A percentile compares a stretch with the other conserved stretches of the same genome.
Evolutionary conservation across 2,329 filamentous ascomycete genomes (phyloP).

Genomic region (Myriangium duriaei): DNA sequence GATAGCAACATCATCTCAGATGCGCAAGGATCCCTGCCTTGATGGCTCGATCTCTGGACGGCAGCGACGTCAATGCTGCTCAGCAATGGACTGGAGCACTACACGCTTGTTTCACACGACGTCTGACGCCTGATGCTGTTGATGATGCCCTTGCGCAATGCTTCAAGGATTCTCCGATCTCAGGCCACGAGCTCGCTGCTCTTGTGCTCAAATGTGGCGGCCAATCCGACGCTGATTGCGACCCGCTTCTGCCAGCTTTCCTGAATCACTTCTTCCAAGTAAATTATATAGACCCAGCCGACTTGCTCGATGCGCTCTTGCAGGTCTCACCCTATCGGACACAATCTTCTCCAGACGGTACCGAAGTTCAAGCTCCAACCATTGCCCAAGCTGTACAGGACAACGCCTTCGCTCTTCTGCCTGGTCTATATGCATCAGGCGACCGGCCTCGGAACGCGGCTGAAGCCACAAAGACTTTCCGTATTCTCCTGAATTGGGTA

Average conservation of each 20-base stretch:
- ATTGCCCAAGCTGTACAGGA: slow-evolving; percentile 21
- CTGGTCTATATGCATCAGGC: slow-evolving; percentile 15
- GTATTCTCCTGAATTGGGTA: slow-evolving; percentile 20
- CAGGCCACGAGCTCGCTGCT: slow-evolving; percentile 5
- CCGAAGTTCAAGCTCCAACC: slow-evolving; percentile 1
- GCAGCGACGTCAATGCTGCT: background rate
- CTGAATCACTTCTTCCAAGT: slow-evolving; percentile 16
- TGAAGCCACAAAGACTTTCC: slow-evolving; percentile 14
- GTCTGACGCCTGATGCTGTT: slow-evolving; percentile 10
- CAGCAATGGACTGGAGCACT: slow-evolving; percentile 11
- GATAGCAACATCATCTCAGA: too few species aligned
- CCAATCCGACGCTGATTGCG: slow-evolving; percentile 6
- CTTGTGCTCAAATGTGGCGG: slow-evolving; percentile 9
- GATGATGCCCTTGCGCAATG: slow-evolving; percentile 9
- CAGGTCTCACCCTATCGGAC: slow-evolving; percentile 15
- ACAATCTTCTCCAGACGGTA: background rate
- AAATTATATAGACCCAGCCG: slow-evolving; percentile 16
- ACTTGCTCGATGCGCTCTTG: slow-evolving; percentile 20
- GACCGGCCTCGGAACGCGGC: slow-evolving; percentile 12
- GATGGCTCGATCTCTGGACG: background rate
- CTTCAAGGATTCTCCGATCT: slow-evolving; percentile 2
- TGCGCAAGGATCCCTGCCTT: too few species aligned
- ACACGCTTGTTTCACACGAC: slow-evolving; percentile 9
- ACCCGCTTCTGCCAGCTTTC: slow-evolving; percentile 20
- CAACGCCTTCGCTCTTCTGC: slow-evolving; percentile 19